Evolutionary conservation across 805 yeast genomes (phyloP).

Genomic region (Yarrowia sp.): DNA sequence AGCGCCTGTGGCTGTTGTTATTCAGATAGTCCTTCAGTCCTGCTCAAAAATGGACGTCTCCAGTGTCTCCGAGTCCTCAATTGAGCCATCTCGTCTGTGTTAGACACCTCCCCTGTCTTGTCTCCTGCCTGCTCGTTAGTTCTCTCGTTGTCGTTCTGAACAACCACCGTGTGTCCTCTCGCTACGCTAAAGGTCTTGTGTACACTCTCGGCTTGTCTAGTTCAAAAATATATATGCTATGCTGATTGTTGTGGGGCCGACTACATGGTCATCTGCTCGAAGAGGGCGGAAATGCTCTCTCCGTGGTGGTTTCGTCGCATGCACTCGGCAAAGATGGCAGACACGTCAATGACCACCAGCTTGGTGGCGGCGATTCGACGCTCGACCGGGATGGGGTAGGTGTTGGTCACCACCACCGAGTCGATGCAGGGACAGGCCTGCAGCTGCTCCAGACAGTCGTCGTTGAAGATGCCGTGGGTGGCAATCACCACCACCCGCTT

Average conservation of each 20-base stretch:
- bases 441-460: slow-evolving; percentile 80
- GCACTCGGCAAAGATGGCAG: slow-evolving; percentile 96
- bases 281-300: slow-evolving; percentile 90
- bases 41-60: too few relatives aligned
- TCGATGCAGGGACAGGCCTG: slow-evolving; percentile 83
- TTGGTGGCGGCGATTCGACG: slow-evolving; percentile 66
- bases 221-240: slow-evolving; percentile 36
- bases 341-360: slow-evolving; percentile 86
- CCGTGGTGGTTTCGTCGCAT: slow-evolving; percentile 99
- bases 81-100: too few relatives aligned
- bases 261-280: slow-evolving; percentile 67
- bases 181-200: slow-evolving; percentile 1
- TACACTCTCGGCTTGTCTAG: slow-evolving; percentile 15
- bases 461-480: slow-evolving; percentile 94
- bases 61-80: too few relatives aligned
- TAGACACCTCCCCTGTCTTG: too few relatives aligned
- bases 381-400: slow-evolving; percentile 84
- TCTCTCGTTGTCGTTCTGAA: too few relatives aligned
- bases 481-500: slow-evolving; percentile 87
- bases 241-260: slow-evolving; percentile 10
- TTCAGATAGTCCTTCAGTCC: too few relatives aligned
- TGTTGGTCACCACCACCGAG: slow-evolving; percentile 92
- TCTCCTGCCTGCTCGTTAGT: too few relatives aligned
- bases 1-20: too few relatives aligned
- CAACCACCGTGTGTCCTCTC: too few relatives aligned